Percentiles rank a stretch among this genome's conserved stretches.
phyloP scores from a whole-genome alignment of 23 red algal species.

The Gracilariopsis chorda region DNA sequence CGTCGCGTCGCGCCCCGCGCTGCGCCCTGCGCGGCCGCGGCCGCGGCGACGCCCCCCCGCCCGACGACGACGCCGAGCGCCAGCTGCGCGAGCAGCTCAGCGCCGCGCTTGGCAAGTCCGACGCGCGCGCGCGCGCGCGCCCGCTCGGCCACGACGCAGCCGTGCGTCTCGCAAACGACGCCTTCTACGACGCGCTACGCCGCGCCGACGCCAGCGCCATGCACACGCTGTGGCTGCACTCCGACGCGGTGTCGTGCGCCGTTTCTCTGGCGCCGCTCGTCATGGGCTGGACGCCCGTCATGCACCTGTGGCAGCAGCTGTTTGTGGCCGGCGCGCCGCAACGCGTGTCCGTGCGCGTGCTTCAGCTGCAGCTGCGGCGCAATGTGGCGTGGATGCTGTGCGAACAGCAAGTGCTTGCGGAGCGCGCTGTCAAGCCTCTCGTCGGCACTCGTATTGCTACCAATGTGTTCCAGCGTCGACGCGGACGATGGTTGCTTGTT shows the following conservation, averaged over 20 bases:
- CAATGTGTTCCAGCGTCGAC: slow-evolving; percentile 48
- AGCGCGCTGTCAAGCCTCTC: neutral
- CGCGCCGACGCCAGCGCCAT: slow-evolving; percentile 6
- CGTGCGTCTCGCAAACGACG: slow-evolving; percentile 46
- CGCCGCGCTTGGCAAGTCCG: neutral
- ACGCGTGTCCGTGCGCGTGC: neutral
- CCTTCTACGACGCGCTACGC: slow-evolving; percentile 68
- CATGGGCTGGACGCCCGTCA: slow-evolving; percentile 2
- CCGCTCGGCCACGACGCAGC: neutral
- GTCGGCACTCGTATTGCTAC: slow-evolving; percentile 45
- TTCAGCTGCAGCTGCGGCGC: slow-evolving; percentile 3
- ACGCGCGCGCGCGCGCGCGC: neutral
- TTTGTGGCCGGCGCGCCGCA: slow-evolving; percentile 2
- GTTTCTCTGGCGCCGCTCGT: slow-evolving; percentile 3
- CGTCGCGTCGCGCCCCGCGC: neutral
- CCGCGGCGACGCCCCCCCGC: neutral
- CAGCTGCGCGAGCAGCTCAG: neutral
- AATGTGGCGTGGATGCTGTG: slow-evolving; percentile 58
- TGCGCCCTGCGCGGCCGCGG: neutral
- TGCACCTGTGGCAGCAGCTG: slow-evolving; percentile 15
- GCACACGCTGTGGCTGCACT: neutral
- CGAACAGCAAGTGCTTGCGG: slow-evolving; percentile 6
- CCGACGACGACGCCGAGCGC: neutral
- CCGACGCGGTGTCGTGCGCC: slow-evolving; percentile 42
- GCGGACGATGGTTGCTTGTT: slow-evolving; percentile 37